Base-by-base conservation (phyloP, 331 rosid species). In the Quercus phellos region DNA sequence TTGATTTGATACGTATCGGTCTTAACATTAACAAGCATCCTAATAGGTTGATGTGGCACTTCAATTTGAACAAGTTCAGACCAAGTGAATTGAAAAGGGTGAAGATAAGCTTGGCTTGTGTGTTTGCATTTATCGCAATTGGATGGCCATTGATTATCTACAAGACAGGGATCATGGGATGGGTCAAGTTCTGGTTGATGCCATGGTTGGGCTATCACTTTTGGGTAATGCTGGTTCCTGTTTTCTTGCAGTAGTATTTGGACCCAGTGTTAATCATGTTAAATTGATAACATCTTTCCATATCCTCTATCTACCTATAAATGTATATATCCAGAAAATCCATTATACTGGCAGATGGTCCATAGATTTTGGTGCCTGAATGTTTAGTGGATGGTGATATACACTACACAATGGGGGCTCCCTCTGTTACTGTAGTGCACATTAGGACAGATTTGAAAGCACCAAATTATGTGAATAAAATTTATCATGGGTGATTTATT, bases 121-220 rank as follows among this genome's bases (percentile, higher is more conserved):
- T 95, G 73, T 95, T 87, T 86, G 88, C 93, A n/a, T 92, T 95
- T 71, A 90, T 95, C 77, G 90, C 85, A 75, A 89, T 95, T 72
- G 98, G 99, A 73, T 95, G 98, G 97, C 97, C 99, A 30, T 87
- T 92, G 87, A 91, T 92, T 73, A 83, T 95, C 80, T 92, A 82
- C 87, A 95, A 91, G 90, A 73, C 90, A 0, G 99, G 99, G 79
- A 86, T 92, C 66, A 74, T 92, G 82, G 99, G 99, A 79, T 95
- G 99, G 99, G 78, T 95, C 80, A 95, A 95, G 74, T 95, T 85
- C 89, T 95, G 99, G 99, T 66, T 95, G 88, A 92, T 95, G 98
- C 99, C 99, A 35, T 95, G 97, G 97, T 83, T 92, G 84, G 99
- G 98, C 76, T 95, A 92, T 80, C 98, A 95, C 91, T 92, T 95